Conservation (phyloP, 1,284 basidiomycete genomes). For the Ustilago vetiveriae region DNA sequence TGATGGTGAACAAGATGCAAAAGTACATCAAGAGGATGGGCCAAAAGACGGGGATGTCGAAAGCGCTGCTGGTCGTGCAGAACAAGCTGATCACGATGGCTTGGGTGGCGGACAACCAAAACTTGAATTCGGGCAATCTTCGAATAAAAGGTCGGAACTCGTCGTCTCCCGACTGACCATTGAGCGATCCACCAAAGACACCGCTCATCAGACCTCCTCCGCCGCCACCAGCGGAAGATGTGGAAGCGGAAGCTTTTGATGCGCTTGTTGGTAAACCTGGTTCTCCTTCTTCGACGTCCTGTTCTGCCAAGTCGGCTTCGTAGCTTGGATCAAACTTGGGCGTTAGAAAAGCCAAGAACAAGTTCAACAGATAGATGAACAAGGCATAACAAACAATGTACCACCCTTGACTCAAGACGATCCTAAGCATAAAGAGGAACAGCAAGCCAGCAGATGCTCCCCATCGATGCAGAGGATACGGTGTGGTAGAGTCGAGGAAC, state of each 20-base stretch:
- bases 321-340: constrained; percentile 96
- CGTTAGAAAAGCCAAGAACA: constrained; percentile 86
- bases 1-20: constrained; percentile 68
- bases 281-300: constrained; percentile 95
- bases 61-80: constrained; percentile 68
- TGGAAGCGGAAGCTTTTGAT: no score
- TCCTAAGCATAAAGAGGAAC: constrained; percentile 82
- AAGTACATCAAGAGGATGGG: constrained; percentile 89
- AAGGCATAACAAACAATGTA: constrained; percentile 74
- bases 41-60: constrained; percentile 98
- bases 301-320: constrained; percentile 88
- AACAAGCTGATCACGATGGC: constrained; percentile 83
- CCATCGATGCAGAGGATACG: constrained; percentile 89
- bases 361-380: constrained; percentile 68
- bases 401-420: constrained; percentile 91
- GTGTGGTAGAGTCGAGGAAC: constrained; percentile 87
- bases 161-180: constrained; percentile 47
- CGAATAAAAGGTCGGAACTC: constrained; percentile 83
- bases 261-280: constrained; percentile 67
- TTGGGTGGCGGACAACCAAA: constrained; percentile 88
- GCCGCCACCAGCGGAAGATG: constrained; percentile 1
- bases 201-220: constrained; percentile 61
- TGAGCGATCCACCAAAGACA: constrained; percentile 70
- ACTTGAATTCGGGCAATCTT: constrained; percentile 91
- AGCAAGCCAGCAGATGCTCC: constrained; percentile 79